phyloP scores from a whole-genome alignment of 2,329 filamentous ascomycete species.

The Neopestalotiopsis clavispora region DNA sequence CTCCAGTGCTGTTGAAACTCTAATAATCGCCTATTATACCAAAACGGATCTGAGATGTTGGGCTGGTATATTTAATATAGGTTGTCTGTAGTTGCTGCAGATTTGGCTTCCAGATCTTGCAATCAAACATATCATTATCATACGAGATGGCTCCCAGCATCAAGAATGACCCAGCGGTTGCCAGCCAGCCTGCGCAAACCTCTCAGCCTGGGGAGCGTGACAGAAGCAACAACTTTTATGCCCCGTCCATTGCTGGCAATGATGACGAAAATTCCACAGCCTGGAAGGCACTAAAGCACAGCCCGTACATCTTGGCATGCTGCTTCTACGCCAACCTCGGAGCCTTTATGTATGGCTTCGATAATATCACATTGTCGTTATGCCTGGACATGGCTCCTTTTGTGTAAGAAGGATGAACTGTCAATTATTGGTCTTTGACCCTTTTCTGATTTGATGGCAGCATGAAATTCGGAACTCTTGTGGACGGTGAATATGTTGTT shows the following conservation, averaged over 20 bases:
- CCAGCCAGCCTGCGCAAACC: background rate
- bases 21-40: background rate
- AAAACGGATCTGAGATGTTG: background rate
- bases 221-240: background rate
- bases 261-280: conserved; percentile 9
- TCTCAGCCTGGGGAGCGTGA: background rate
- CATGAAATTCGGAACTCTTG: conserved; percentile 11
- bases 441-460: background rate
- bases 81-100: background rate
- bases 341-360: conserved; percentile 18
- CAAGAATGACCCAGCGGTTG: background rate
- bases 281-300: conserved; percentile 2
- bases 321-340: conserved; percentile 16
- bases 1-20: background rate
- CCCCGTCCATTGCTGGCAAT: conserved; percentile 6
- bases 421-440: background rate
- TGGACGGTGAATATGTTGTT: conserved; percentile 15
- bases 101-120: background rate
- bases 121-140: background rate
- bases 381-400: conserved; percentile 15
- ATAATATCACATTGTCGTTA: conserved; percentile 15
- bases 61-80: background rate
- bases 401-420: conserved; percentile 4
- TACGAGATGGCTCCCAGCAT: conserved; percentile 4
- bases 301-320: conserved; percentile 8